Percentiles rank a stretch among this genome's conserved stretches.
Evolutionary conservation across 768 basidiomycete species (phyloP).

Genomic region (Sistotremastrum suecicum): DNA sequence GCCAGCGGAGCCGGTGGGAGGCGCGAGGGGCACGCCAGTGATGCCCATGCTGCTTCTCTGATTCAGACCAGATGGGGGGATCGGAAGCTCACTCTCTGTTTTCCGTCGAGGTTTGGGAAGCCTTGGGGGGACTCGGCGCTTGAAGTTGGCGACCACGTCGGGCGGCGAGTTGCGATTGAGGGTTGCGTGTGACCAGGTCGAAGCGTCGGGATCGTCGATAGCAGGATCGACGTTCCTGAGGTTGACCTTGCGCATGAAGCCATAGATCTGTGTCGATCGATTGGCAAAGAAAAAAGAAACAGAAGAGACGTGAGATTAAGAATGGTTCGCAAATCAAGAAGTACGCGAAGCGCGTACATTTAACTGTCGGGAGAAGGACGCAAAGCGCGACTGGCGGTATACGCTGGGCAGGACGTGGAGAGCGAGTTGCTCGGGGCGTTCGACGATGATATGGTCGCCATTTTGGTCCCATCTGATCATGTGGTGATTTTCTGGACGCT

Average conservation of each 20-base stretch:
- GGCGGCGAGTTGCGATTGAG: constrained; percentile 83
- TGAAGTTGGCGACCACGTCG: constrained; percentile 87
- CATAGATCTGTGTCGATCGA: constrained; percentile 62
- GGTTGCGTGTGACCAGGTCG: constrained; percentile 92
- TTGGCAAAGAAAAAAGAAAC: constrained; percentile 4
- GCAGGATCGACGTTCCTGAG: constrained; percentile 89
- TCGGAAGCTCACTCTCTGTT: constrained; percentile 40
- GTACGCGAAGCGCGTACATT: constrained; percentile 47
- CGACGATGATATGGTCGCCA: constrained; percentile 92
- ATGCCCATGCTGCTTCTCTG: constrained; percentile 33
- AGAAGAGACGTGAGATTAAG: constrained; percentile 1
- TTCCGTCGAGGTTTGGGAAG: constrained; percentile 69
- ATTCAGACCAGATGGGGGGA: constrained; percentile 50
- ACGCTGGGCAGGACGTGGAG: constrained; percentile 88
- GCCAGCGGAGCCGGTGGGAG: constrained; percentile 33
- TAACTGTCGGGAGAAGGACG: constrained; percentile 93
- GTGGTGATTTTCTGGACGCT: constrained; percentile 85
- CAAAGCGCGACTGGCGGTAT: constrained; percentile 93
- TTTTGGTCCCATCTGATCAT: constrained; percentile 96
- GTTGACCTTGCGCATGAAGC: constrained; percentile 97
- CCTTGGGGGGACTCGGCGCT: constrained; percentile 88
- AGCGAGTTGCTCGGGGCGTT: constrained; percentile 84
- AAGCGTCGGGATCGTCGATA: constrained; percentile 91
- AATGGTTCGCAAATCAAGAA: constrained; percentile 13
- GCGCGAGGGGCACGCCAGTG: constrained; percentile 42